Evolutionary conservation across 2,329 filamentous ascomycete genomes (phyloP), one percentile per base, ranked within the genome.

Genomic region (Truncatella angustata): DNA sequence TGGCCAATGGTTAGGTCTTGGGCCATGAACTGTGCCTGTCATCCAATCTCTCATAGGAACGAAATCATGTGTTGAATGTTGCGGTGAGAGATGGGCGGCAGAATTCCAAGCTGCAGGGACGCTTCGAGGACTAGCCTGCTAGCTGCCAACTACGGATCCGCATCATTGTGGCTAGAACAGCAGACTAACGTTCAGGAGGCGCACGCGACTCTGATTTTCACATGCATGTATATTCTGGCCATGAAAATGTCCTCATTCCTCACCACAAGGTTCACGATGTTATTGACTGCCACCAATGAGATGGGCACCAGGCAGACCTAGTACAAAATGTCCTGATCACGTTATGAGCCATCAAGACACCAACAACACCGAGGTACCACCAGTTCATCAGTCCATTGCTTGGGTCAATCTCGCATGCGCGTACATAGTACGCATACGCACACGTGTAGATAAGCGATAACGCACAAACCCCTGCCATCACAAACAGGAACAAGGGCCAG

Each of bases 401-500:
- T 43, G 20, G 40, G 28, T 21, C 34, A 28, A 46, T 46, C 43
- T 46, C 26, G 43, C 43, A 46, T 46, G 26, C 34, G 34, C 30
- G 37, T n/a, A n/a, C n/a, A n/a, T n/a, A n/a, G n/a, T n/a, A n/a
- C n/a, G n/a, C n/a, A n/a, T n/a, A n/a, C n/a, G n/a, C 32, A 30
- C 54, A 58, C 54, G 54, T 60, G 58, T 51, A 56, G 55, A 58
- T 58, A 58, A 54, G 6, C 44, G 59, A 59, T 60, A 49, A 49
- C 26, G 32, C 18, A 18, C n/a, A n/a, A 23, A 42, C 34, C 45
- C 30, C 45, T 49, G 32, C 5, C 18, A 3, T 23, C 23, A n/a
- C 14, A 28, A 7, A 47, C 5, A 36, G 44, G 16, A 37, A 37
- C 46, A 46, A 35, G 43, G n/a, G 43, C 28, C 43, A 26, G 10